phyloP scores from a whole-genome alignment of 805 yeast species.

The Komagataella pastoris region DNA sequence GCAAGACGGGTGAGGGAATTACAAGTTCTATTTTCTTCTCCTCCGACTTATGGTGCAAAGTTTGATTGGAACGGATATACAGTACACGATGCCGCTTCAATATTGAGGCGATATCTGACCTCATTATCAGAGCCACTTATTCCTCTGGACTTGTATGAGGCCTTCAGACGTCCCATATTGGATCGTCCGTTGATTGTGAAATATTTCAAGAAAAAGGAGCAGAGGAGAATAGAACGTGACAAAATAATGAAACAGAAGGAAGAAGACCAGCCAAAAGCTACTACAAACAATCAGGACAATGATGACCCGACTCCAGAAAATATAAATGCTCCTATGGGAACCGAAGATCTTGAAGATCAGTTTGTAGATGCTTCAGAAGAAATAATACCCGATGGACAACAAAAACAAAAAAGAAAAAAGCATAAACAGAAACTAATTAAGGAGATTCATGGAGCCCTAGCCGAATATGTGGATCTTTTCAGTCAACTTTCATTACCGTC shows the following conservation, averaged over 20 bases:
- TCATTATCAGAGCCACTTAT: conserved; percentile 32
- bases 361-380: background rate
- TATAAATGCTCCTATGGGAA: background rate
- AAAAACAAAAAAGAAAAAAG: background rate
- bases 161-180: conserved; percentile 25
- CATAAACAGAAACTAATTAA: background rate
- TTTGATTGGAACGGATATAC: conserved; percentile 32
- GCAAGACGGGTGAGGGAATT: conserved; percentile 28
- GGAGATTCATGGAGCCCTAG: conserved; percentile 18
- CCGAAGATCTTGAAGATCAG: background rate
- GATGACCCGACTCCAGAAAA: background rate
- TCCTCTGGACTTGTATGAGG: conserved; percentile 26
- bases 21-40: conserved; percentile 26
- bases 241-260: background rate
- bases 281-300: background rate
- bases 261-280: background rate
- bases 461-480: conserved; percentile 23
- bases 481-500: conserved; percentile 24
- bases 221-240: conserved; percentile 4
- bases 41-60: conserved; percentile 30
- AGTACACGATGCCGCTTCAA: conserved; percentile 35
- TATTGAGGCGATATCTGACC: conserved; percentile 28
- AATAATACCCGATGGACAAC: background rate
- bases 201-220: conserved; percentile 29
- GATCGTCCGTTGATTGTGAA: conserved; percentile 22